Percentiles rank a stretch among this genome's conserved stretches.
phyloP scores from a whole-genome alignment of 2,329 filamentous ascomycete species.

The Talaromyces sp. region DNA sequence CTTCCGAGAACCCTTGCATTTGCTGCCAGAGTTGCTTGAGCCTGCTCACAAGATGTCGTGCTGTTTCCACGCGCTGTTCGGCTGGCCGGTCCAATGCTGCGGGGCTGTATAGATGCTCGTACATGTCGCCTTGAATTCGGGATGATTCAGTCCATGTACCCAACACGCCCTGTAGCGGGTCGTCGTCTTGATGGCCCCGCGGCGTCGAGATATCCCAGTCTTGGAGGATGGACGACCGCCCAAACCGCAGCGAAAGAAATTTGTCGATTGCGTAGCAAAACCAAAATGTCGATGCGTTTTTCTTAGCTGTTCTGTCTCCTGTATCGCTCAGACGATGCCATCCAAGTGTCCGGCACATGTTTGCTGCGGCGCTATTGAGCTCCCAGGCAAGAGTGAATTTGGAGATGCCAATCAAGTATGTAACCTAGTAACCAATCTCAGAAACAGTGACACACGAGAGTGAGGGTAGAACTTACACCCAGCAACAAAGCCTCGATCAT shows the following conservation, averaged over 20 bases:
- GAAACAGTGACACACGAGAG: neutral
- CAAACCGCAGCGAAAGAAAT: neutral
- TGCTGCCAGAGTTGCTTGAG: neutral
- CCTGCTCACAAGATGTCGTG: neutral
- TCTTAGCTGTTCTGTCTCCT: neutral
- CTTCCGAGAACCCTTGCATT: neutral
- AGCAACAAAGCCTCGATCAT: neutral
- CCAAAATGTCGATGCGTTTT: neutral
- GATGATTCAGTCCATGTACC: neutral
- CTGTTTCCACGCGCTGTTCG: neutral
- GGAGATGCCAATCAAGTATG: neutral
- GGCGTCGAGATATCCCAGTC: neutral
- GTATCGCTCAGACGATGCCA: neutral
- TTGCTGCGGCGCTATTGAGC: neutral
- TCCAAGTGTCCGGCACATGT: neutral
- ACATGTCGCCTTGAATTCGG: neutral
- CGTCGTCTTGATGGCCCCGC: neutral
- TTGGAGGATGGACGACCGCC: neutral
- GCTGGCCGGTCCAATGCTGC: neutral
- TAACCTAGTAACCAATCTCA: neutral
- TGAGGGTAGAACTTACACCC: neutral
- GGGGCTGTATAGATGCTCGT: neutral
- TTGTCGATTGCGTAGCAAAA: neutral
- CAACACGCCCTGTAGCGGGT: neutral
- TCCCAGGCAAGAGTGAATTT: neutral